These are phyloP conservation scores for Aspergillus baeticus DNA, from an alignment of 495 filamentous ascomycete genomes.

Conservation along the genomic window DNA sequence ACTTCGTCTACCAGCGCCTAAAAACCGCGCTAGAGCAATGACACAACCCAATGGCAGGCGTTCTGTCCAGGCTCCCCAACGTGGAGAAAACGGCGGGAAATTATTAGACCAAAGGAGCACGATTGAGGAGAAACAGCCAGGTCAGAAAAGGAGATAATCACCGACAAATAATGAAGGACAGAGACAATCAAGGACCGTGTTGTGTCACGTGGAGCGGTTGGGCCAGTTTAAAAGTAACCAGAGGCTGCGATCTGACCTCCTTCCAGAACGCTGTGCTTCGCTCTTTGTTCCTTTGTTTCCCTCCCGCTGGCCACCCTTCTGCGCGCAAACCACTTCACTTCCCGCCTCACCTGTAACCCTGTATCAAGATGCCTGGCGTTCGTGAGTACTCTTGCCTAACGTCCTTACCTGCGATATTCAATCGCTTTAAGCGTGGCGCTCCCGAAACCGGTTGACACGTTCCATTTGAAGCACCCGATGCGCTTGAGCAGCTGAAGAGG, in stretches of 20 bases:
- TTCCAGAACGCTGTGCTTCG: not conserved
- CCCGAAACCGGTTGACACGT: constrained; percentile 9
- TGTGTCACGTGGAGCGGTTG: constrained; percentile 16
- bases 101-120: constrained; percentile 7
- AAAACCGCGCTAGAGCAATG: constrained; percentile 3
- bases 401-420: not conserved
- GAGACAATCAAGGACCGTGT: constrained; percentile 15
- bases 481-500: constrained; percentile 27
- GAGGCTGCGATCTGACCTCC: constrained; percentile 1
- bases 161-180: constrained; percentile 12
- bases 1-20: constrained; percentile 1
- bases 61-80: not conserved
- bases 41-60: constrained; percentile 10
- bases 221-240: constrained; percentile 8
- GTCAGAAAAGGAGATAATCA: constrained; percentile 17
- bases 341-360: not conserved
- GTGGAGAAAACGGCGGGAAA: constrained; percentile 14
- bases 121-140: constrained; percentile 1
- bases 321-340: not conserved
- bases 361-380: constrained; percentile 27
- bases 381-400: constrained; percentile 17
- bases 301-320: not conserved
- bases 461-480: constrained; percentile 19
- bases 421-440: not conserved
- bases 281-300: not conserved